Conservation (phyloP, 768 basidiomycete genomes). For the Xerocomus brunneocitrinus region DNA sequence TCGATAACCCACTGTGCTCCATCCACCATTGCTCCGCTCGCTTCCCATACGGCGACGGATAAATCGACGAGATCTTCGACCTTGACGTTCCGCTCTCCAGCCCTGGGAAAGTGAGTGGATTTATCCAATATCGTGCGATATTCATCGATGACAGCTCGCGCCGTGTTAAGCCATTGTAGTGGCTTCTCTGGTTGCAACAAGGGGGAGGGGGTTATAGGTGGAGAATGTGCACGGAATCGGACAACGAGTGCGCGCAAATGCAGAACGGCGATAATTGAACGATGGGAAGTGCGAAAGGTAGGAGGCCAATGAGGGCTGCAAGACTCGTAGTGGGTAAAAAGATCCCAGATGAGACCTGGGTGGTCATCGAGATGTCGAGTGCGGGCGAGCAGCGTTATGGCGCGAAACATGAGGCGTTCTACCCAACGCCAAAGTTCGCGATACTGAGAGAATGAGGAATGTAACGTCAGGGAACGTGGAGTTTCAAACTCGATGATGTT, state of each 20-base stretch:
- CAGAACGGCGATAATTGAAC: conserved; percentile 63
- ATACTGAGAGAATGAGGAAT: conserved; percentile 48
- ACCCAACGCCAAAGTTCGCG: conserved; percentile 87
- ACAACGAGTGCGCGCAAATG: conserved; percentile 71
- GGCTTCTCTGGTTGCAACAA: conserved; percentile 27
- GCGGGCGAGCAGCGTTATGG: conserved; percentile 59
- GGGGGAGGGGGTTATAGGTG: conserved; percentile 11
- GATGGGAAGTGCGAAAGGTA: conserved; percentile 70
- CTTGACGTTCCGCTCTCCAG: conserved; percentile 70
- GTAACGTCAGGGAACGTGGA: conserved; percentile 28
- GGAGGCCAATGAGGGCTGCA: conserved; percentile 74
- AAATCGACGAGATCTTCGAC: conserved; percentile 84
- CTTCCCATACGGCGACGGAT: conserved; percentile 79
- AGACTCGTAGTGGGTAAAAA: conserved; percentile 56
- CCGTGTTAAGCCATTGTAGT: conserved; percentile 59
- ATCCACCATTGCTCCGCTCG: conserved; percentile 56
- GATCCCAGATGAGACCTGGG: conserved; percentile 50
- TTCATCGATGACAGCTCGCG: conserved; percentile 63
- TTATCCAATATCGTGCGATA: conserved; percentile 64
- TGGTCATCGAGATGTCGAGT: conserved; percentile 34
- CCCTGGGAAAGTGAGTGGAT: conserved; percentile 73
- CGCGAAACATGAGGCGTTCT: conserved; percentile 80
- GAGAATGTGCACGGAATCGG: conserved; percentile 33
- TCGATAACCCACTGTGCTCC: conserved; percentile 78
- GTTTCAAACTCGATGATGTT: conserved; percentile 45